Evolutionary conservation across 441 rosid species (phyloP), one percentile per base, ranked within the genome.

Genomic region (Pelargonium fulgidum): DNA sequence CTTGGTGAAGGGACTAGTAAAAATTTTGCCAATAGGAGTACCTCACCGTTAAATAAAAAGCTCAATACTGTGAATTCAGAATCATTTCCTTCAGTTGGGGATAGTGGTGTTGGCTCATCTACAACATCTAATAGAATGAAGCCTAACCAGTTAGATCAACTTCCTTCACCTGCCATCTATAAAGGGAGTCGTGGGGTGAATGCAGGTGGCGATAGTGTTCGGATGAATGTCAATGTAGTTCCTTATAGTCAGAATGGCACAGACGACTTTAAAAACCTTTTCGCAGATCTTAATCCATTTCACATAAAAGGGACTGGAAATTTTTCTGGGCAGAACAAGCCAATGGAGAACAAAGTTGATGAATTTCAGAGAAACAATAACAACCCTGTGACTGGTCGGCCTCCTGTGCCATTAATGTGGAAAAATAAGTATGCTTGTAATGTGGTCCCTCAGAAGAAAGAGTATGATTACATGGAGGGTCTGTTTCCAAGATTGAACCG

Each of bases 201-300:
- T 80, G 70, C 75, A 50, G 84, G 75, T 72, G 86, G 84, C 79
- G 93, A 85, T 72, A 81, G 87, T 74, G 58, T 75, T 78, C 82
- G 92, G 81, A 87, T 84, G 84, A 92, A 94, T 74, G 75, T 86
- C 72, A 94, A 91, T 84, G 80, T 88, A 65, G 85, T 83, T 73
- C 96, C 98, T 11, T 83, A 85, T 80, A 77, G 78, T 73, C 93
- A 88, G 76, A 92, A 74, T 78, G 76, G 70, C 72, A 70, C 81
- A 59, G 97, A 90, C 68, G 99, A 95, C 77, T 75, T 88, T 7
- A 87, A 71, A 73, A 85, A 81, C 76, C 98, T 89, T 75, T 94
- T 94, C 63, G 92, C 97, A 75, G 99, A 95, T 80, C 96, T 90
- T 75, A 90, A 92, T 77, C 99, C 96, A 22, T 89, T 94, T 75